Base-by-base conservation (phyloP, 352 stramenopile species). In the Globisporangium acanthophoron region DNA sequence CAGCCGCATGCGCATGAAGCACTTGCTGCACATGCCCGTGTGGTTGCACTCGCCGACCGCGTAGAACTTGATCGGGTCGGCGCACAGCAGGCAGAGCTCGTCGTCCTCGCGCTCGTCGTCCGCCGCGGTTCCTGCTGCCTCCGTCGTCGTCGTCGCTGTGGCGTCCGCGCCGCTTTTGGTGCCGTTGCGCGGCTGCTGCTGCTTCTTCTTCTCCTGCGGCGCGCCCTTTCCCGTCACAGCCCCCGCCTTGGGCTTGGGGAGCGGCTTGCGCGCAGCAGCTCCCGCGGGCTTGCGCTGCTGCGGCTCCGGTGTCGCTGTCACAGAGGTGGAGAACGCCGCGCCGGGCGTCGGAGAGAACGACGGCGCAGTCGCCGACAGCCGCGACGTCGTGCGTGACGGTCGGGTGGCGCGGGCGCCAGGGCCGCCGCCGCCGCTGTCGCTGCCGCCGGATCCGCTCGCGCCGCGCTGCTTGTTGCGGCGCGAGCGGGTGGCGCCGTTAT, bases 21-120 rank as follows among this genome's bases (percentile, higher is more conserved):
- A 93, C 59, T 82, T 89, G 69, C 75, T 88, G 66, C 84, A 93
- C 58, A 93, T 89, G 20, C 83, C 84, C 18, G 70, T 66, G 64
- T 93, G 84, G 52, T 93, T 91, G 69, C 84, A 93, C 57, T 80
- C 70, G 16, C 83, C 84, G 16, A 93, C 74, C 2, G 80, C 80
- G 62, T 80, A 71, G 54, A 87, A 93, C 55, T 68, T 49, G 58
- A 93, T 88, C 37, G 70, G 70, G 39, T 93, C 74, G 9, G 84
- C 68, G 56, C 84, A 93, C 13, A 93, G 61, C 46, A 91, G 54
- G 58, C 84, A 93, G 15, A 49, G 44, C 15, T 90, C 83, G 0
- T 39, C 49, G 2, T 76, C 65, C 0, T 84, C 66, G 0, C 69
- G 62, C 1, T 68, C 60, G 3, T 79, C 64, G 3, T 59, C 60